phyloP scores from a whole-genome alignment of 306 rosid genomes.

The Abrus pulchellus region DNA sequence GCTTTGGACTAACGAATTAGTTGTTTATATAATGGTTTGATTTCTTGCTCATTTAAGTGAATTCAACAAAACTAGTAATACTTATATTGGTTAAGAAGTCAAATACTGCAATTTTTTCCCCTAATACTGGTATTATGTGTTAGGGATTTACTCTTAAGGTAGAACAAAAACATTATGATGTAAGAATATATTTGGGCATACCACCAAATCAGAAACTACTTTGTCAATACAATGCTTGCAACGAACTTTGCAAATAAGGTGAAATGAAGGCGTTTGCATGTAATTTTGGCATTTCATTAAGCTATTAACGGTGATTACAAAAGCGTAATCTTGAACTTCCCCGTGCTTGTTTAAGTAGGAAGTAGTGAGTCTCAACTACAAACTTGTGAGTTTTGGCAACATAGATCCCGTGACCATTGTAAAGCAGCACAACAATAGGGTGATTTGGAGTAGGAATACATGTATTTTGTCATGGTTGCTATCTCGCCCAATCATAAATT shows the following conservation, averaged over 20 bases:
- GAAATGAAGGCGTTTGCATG: background rate
- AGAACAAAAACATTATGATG: conserved; percentile 6
- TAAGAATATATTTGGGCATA: conserved; percentile 1
- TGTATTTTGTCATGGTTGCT: too few species aligned
- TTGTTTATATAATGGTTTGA: conserved; percentile 23
- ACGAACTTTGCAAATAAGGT: background rate
- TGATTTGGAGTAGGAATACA: too few species aligned
- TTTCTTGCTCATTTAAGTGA: conserved; percentile 16
- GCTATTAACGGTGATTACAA: too few species aligned
- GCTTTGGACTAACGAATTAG: conserved; percentile 20
- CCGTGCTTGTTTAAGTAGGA: too few species aligned
- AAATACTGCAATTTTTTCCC: background rate
- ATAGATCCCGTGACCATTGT: too few species aligned
- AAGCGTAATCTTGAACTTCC: too few species aligned
- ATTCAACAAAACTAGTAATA: conserved; percentile 19
- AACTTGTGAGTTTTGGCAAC: too few species aligned
- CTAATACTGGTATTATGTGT: background rate
- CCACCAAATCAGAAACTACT: background rate
- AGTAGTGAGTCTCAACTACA: too few species aligned
- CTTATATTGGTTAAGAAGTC: conserved; percentile 20
- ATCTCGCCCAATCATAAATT: too few species aligned
- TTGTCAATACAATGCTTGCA: background rate
- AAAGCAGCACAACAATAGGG: too few species aligned
- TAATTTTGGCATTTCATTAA: background rate
- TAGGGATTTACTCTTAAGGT: background rate